Evolutionary conservation across 2,329 filamentous ascomycete genomes (phyloP).

Genomic region (Hypoxylon sp.): DNA sequence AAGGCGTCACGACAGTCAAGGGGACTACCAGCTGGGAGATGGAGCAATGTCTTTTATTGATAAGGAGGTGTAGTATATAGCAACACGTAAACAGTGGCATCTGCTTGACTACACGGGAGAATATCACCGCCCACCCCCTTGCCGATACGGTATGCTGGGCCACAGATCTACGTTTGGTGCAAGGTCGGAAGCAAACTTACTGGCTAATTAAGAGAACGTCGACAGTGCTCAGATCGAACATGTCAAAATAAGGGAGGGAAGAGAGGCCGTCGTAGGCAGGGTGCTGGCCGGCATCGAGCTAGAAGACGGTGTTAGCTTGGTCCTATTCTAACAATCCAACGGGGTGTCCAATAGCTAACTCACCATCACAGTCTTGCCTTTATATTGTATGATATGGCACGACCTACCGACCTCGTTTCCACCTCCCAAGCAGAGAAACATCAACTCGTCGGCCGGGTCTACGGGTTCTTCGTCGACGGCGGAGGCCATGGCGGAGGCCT

Average conservation of each 20-base stretch:
- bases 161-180: conserved; percentile 19
- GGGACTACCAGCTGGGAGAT: conserved; percentile 41
- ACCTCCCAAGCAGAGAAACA: conserved; percentile 91
- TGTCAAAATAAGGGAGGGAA: conserved; percentile 95
- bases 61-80: conserved; percentile 36
- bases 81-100: conserved; percentile 1
- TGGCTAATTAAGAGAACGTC: conserved; percentile 98
- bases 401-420: conserved; percentile 97
- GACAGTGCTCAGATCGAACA: conserved; percentile 96
- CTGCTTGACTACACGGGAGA: conserved; percentile 9
- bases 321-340: not conserved
- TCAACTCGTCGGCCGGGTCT: conserved; percentile 91
- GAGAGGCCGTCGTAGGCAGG: conserved; percentile 95
- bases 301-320: conserved; percentile 33
- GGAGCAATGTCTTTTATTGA: conserved; percentile 54
- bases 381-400: conserved; percentile 98
- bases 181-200: conserved; percentile 69
- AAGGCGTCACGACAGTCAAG: conserved; percentile 39
- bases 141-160: conserved; percentile 39
- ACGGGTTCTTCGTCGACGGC: conserved; percentile 79
- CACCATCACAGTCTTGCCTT: conserved; percentile 99
- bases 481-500: conserved; percentile 77
- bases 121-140: conserved; percentile 24
- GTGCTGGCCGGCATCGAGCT: conserved; percentile 98
- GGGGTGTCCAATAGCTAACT: conserved; percentile 41